A percentile compares a stretch with the other conserved stretches of the same genome.
phyloP scores from a whole-genome alignment of 306 rosid genomes.

The Cicer bijugum region DNA sequence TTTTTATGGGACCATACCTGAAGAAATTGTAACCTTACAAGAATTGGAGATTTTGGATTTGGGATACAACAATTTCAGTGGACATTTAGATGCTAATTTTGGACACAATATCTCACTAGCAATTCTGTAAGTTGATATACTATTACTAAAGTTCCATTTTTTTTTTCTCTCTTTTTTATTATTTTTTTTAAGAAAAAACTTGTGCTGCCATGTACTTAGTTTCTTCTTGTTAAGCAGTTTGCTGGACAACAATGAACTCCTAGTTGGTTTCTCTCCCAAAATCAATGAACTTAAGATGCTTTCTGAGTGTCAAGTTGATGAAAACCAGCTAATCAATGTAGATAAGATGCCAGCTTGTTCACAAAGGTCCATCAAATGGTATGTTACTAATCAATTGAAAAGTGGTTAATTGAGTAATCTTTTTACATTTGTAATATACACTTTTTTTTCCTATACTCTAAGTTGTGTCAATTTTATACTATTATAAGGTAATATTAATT shows the following conservation, averaged over 20 bases:
- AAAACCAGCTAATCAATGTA: conserved; percentile 54
- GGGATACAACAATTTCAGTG: conserved; percentile 78
- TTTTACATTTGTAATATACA: conserved; percentile 7
- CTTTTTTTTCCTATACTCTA: conserved; percentile 2
- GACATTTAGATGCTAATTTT: conserved; percentile 63
- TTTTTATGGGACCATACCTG: conserved; percentile 71
- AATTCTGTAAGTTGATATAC: conserved; percentile 69
- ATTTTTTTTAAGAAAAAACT: background rate
- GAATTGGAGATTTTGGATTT: conserved; percentile 88
- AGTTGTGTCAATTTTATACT: conserved; percentile 10
- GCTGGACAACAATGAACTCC: conserved; percentile 75
- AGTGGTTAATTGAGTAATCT: background rate
- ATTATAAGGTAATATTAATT: background rate
- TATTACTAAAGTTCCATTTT: conserved; percentile 30
- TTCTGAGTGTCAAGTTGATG: conserved; percentile 79
- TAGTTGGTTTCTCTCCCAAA: conserved; percentile 69
- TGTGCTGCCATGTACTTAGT: conserved; percentile 28
- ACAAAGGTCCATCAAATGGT: conserved; percentile 56
- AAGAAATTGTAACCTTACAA: conserved; percentile 58
- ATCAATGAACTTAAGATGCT: conserved; percentile 57
- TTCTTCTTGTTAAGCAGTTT: conserved; percentile 58
- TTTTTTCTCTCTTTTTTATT: background rate
- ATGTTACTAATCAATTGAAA: conserved; percentile 48
- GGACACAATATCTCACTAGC: conserved; percentile 63
- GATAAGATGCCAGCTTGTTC: conserved; percentile 53